Conservation (phyloP, 495 filamentous ascomycete species). For the Aspergillus asperescens region DNA sequence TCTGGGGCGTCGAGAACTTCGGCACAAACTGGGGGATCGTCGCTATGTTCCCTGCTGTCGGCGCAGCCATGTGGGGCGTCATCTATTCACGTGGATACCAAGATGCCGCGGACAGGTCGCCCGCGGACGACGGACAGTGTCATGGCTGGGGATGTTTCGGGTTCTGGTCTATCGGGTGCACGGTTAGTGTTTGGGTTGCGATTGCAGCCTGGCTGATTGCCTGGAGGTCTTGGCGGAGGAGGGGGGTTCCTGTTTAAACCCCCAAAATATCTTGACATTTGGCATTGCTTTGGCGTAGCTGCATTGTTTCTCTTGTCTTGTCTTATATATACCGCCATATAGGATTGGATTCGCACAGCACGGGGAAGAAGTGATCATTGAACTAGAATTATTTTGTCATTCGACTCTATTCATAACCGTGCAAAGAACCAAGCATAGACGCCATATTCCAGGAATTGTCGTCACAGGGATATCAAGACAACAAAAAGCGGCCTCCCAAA, state of each 20-base stretch:
- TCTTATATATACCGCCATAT: neutral
- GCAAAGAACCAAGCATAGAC: too few relatives aligned
- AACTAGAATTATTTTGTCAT: too few relatives aligned
- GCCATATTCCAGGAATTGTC: too few relatives aligned
- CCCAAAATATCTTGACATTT: too few relatives aligned
- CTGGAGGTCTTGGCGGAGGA: constrained; percentile 80
- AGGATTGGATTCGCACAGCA: neutral
- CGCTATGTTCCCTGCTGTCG: constrained; percentile 79
- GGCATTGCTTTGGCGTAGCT: neutral
- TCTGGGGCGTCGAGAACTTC: constrained; percentile 98
- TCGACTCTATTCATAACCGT: too few relatives aligned
- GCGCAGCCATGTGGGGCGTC: constrained; percentile 79
- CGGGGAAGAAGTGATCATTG: too few relatives aligned
- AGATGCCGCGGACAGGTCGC: constrained; percentile 38
- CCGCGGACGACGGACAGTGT: constrained; percentile 37
- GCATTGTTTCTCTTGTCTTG: too few relatives aligned
- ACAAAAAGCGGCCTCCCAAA: too few relatives aligned
- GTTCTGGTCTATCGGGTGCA: constrained; percentile 72
- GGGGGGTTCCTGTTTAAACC: constrained; percentile 69
- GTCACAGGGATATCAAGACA: too few relatives aligned
- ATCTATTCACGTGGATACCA: constrained; percentile 82
- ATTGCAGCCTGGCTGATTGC: constrained; percentile 67
- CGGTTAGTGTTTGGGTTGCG: constrained; percentile 69
- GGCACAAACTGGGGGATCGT: constrained; percentile 97
- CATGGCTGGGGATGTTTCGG: constrained; percentile 78